A percentile compares a stretch with the other conserved stretches of the same genome.
Conservation (phyloP, 116 monocot genomes). For the Papilionanthe hybrid region DNA sequence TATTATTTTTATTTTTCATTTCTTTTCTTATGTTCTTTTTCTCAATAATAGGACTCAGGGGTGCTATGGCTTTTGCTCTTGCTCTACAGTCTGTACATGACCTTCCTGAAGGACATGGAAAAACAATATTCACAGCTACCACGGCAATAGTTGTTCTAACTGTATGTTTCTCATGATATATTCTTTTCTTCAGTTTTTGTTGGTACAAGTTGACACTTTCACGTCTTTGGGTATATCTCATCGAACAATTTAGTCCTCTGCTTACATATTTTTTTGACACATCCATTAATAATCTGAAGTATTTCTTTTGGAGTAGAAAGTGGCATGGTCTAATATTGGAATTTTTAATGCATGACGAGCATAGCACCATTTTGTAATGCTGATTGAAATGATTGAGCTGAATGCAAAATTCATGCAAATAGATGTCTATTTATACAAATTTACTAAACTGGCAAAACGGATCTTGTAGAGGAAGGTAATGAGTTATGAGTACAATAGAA, state of each 20-base stretch:
- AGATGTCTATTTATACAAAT: neutral
- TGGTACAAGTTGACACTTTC: neutral
- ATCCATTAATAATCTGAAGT: neutral
- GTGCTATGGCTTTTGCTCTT: conserved; percentile 99
- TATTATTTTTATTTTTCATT: conserved; percentile 5
- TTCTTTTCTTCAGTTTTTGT: conserved; percentile 4
- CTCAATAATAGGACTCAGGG: conserved; percentile 74
- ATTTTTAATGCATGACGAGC: neutral
- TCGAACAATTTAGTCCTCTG: neutral
- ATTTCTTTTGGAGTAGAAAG: neutral
- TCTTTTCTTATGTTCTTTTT: neutral
- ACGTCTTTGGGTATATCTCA: neutral
- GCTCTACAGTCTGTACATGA: conserved; percentile 98
- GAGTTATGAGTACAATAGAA: neutral
- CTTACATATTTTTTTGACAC: neutral
- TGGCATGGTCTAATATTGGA: neutral
- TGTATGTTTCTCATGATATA: conserved; percentile 36
- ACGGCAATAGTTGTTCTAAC: conserved; percentile 95
- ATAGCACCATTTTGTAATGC: neutral
- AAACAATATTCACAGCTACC: conserved; percentile 93
- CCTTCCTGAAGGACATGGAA: conserved; percentile 94
- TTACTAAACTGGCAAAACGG: neutral
- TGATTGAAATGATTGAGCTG: neutral
- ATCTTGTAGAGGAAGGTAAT: neutral
- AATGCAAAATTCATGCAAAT: neutral